Evolutionary conservation across 2,329 filamentous ascomycete genomes (phyloP).

Genomic region (Colletotrichum sp.): DNA sequence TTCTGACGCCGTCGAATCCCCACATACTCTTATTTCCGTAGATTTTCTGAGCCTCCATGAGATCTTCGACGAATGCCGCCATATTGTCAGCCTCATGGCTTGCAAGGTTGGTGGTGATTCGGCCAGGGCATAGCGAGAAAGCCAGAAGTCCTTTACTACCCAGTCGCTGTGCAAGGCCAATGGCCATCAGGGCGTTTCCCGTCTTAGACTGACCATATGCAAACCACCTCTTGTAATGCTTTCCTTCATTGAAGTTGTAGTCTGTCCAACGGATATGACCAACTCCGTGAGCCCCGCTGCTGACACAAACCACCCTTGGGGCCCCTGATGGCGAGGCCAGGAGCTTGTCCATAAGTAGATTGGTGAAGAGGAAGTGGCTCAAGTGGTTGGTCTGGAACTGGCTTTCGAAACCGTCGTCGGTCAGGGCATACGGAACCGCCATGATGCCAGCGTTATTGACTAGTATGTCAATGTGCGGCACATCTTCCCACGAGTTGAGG

Average conservation of each 20-base stretch:
- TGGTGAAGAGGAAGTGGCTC: conserved; percentile 5
- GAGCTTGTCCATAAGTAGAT: not conserved
- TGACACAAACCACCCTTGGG: conserved; percentile 46
- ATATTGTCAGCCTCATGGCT: not conserved
- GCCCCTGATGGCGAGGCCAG: conserved; percentile 26
- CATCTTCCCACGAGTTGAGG: conserved; percentile 35
- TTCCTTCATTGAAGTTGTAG: conserved; percentile 39
- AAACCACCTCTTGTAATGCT: conserved; percentile 24
- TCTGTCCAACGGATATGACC: conserved; percentile 45
- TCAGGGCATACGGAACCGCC: conserved; percentile 31
- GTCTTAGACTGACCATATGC: conserved; percentile 29
- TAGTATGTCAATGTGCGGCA: conserved; percentile 34
- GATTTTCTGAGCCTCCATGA: fast-evolving
- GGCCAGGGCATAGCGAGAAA: not conserved
- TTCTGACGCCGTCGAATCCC: not conserved
- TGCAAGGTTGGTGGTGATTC: not conserved
- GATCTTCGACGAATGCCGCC: fast-evolving
- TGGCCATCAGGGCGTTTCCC: conserved; percentile 31
- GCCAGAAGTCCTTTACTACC: conserved; percentile 6
- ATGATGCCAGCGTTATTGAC: conserved; percentile 31
- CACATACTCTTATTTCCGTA: not conserved
- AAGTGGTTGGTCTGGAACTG: conserved; percentile 30
- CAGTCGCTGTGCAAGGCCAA: conserved; percentile 31
- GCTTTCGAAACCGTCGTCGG: conserved; percentile 40
- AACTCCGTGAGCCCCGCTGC: conserved; percentile 46